Evolutionary conservation across 495 filamentous ascomycete species (phyloP), one percentile per base, ranked within the genome.

Genomic region (Copromyces sp.): DNA sequence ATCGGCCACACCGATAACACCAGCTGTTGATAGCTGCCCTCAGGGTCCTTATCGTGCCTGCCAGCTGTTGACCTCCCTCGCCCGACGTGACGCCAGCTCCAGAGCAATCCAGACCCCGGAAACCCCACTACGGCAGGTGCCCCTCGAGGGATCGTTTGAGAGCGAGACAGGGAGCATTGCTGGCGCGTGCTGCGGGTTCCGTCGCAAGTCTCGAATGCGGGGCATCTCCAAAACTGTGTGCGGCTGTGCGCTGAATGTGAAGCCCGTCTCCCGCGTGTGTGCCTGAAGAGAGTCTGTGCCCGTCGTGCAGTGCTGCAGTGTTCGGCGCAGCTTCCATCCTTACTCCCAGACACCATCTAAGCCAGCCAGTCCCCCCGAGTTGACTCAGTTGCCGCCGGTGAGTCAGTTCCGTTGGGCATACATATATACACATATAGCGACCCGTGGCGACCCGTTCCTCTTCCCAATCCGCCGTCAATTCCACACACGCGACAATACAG

Each of bases 341-440:
- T 65, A 35, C 29, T 65, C 53, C 3, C 53, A 65, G 29, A 65
- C 29, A 65, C 29, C 53, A 16, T 61, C 53, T 32, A 8, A 61
- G 53, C 29, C 47, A 59, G 20, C 47, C 47, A 59, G 47, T 59
- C 47, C 29, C 53, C 53, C 29, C 53, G 53, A 65, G 29, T 65
- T 65, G 53, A 65, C 53, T 65, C 53, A 71, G 42, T 71, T 71
- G 44, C 53, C 12, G 44, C 17, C 42, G 44, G 70, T 37, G 70
- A 71, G 70, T 47, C 39, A 59, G 70, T 38, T n/a, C 32, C 70
- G 9, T 20, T 41, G 39, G 17, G 24, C 17, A 38, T 16, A n/a
- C 35, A 37, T 35, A 53, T 9, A 20, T 32, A 24, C 42, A 59
- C 29, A 65, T 65, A 32, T 37, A 37, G 53, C 53, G 53, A 65